Evolutionary conservation across 1,139 yeast species (phyloP), one percentile per base, ranked within the genome.

Genomic region (Kodamaea suecica): DNA sequence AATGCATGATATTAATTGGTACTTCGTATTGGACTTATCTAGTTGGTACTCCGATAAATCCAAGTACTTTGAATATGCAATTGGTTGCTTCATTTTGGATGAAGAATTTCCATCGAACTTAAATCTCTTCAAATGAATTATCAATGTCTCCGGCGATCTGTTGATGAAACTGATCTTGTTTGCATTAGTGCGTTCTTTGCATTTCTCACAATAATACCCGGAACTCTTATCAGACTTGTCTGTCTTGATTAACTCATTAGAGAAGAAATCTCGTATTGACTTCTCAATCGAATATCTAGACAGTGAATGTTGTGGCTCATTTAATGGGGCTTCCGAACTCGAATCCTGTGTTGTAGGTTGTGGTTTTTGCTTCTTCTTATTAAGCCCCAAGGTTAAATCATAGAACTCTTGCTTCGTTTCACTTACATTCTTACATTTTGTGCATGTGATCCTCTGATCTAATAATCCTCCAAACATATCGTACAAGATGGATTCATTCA

Each of bases 391-490:
- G 5, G 96, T 84, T 40, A 92, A 67, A 61, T 92, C 98, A 56
- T 90, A 90, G 53, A 92, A 85, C 56, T 94, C 97, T 61, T 92
- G 98, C 46, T 82, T 81, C 8, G 98, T 92, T 32, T 78, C 78
- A n/a, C 95, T 84, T 14, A 84, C 78, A 48, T 84, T 78, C 12
- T 80, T 77, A 63, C 98, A 92, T 35, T 68, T 75, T 43, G 76
- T 75, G 63, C 98, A 92, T 1, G 86, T 80, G 25, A 92, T 95
- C 30, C 78, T 73, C 61, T 92, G 98, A 48, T 82, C 77, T 41
- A 90, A 65, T 34, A 86, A 64, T 3, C 98, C 98, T 17, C 97
- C 98, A 61, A 92, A 92, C 14, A 92, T 85, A 53, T 90, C 96
- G 59, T 92, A 90, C 15, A 92, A 68, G 20, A 90, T 81, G 34